These are phyloP conservation scores for Apiospora arundinis DNA, from an alignment of 2,329 filamentous ascomycete species.

Conservation along the genomic window DNA sequence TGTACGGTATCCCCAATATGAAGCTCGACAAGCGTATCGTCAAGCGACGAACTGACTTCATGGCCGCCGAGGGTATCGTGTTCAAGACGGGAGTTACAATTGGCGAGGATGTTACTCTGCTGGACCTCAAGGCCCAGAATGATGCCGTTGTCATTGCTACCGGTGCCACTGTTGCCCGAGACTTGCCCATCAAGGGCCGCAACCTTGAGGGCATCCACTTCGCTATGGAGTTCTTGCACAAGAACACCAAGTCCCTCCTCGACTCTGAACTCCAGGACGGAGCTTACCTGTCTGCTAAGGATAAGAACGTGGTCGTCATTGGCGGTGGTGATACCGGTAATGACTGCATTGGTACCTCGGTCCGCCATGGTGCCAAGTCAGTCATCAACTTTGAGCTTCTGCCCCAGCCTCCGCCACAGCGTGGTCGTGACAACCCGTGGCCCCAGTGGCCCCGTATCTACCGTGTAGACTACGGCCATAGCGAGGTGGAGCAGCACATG, in stretches of 20 bases:
- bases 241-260: constrained; percentile 96
- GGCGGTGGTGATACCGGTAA: constrained; percentile 98
- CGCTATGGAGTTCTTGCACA: constrained; percentile 96
- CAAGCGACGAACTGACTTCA: constrained; percentile 93
- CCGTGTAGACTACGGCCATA: constrained; percentile 97
- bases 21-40: constrained; percentile 98
- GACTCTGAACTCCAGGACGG: constrained; percentile 87
- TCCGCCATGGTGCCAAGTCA: constrained; percentile 93
- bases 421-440: constrained; percentile 95
- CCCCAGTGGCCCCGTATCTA: constrained; percentile 98
- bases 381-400: constrained; percentile 97
- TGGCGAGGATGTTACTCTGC: constrained; percentile 75
- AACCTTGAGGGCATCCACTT: constrained; percentile 91
- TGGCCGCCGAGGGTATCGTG: constrained; percentile 84
- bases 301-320: constrained; percentile 95
- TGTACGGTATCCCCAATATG: constrained; percentile 99
- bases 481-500: constrained; percentile 94
- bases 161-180: constrained; percentile 90
- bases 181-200: constrained; percentile 88
- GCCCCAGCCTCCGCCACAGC: constrained; percentile 88
- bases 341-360: constrained; percentile 95
- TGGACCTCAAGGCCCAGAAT: constrained; percentile 74
- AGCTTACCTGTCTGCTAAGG: constrained; percentile 91
- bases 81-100: constrained; percentile 82
- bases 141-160: constrained; percentile 91